Conservation (phyloP, 2,329 filamentous ascomycete species). For the Calonectria pauciramosa region DNA sequence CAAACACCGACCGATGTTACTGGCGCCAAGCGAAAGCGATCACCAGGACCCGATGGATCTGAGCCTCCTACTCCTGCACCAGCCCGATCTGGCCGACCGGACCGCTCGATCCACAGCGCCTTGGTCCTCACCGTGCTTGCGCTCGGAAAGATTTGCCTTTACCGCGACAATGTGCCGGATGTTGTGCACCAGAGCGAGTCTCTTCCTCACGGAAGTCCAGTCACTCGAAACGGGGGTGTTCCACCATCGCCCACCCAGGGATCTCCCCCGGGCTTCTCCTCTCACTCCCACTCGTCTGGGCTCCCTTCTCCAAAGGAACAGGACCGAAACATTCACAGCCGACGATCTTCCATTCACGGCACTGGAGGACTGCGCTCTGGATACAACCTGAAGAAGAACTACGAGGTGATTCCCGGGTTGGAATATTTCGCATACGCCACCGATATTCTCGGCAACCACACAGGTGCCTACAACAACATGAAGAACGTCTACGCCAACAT, state of each 20-base stretch:
- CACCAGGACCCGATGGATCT: slow-evolving; percentile 56
- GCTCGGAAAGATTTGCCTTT: slow-evolving; percentile 83
- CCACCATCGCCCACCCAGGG: slow-evolving; percentile 67
- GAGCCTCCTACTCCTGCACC: slow-evolving; percentile 49
- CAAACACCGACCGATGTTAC: slow-evolving; percentile 45
- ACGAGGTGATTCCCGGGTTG: slow-evolving; percentile 89
- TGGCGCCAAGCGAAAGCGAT: slow-evolving; percentile 70
- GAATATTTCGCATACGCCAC: slow-evolving; percentile 91
- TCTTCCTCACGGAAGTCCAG: slow-evolving; percentile 52
- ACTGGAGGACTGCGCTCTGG: slow-evolving; percentile 44
- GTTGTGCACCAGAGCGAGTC: slow-evolving; percentile 60
- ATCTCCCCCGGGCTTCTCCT: slow-evolving; percentile 64
- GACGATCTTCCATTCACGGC: slow-evolving; percentile 67
- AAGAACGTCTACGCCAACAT: slow-evolving; percentile 88
- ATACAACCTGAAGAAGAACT: slow-evolving; percentile 66
- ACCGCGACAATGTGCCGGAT: slow-evolving; percentile 68
- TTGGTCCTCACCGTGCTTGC: slow-evolving; percentile 87
- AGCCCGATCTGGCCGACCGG: slow-evolving; percentile 64
- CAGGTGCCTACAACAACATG: slow-evolving; percentile 83
- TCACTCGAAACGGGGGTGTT: slow-evolving; percentile 62
- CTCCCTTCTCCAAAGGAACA: slow-evolving; percentile 67
- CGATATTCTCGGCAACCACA: slow-evolving; percentile 86
- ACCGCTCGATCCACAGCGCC: slow-evolving; percentile 81
- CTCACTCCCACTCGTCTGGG: slow-evolving; percentile 64
- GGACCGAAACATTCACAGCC: slow-evolving; percentile 60